Base-by-base conservation (phyloP, 2,329 filamentous ascomycete species). In the Thelonectria rubi region DNA sequence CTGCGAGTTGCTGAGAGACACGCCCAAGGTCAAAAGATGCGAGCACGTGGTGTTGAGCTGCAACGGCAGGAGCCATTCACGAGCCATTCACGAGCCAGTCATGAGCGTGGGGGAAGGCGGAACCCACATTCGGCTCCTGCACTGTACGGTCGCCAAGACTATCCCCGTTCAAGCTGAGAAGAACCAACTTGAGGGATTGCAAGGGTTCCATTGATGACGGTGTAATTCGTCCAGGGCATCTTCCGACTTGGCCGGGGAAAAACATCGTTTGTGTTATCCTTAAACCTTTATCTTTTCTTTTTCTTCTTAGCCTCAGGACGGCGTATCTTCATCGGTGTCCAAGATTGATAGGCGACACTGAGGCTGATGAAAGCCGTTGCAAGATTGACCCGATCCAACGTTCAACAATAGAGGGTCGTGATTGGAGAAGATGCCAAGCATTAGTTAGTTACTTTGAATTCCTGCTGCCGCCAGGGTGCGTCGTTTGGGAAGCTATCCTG, bases 31-130 rank as follows among this genome's bases (percentile, higher is more conserved):
- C 47, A 52, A 30, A 55, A 55, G 49, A 54, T 32, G 48, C 58
- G 60, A 58, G 66, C 66, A 70, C 68, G 68, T 70, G 68, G 66
- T 68, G 61, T 66, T 70, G 68, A 67, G 60, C 52, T 26, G 48
- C 20, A 55, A 32, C 60, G 54, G 55, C 58, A 55, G 53, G 65
- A 52, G 37, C 47, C 47, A 42, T 47, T 15, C 30, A 24, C 60
- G 65, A 52, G 37, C 47, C 47, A 42, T 47, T 15, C 30, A 24
- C 60, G 42, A 42, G 37, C 47, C 40, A 42, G 24, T 15, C 24
- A 17, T 60, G 42, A 42, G 46, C 65, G 59, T 66, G 67, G 65
- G 67, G 65, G 60, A 26, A 30, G 40, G 12, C 7, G 32, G 18
- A 21, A 32, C 55, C 42, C 24, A 55, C 43, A 46, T 47, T n/a